Evolutionary conservation across 768 basidiomycete genomes (phyloP).

Genomic region (Russula earlei): DNA sequence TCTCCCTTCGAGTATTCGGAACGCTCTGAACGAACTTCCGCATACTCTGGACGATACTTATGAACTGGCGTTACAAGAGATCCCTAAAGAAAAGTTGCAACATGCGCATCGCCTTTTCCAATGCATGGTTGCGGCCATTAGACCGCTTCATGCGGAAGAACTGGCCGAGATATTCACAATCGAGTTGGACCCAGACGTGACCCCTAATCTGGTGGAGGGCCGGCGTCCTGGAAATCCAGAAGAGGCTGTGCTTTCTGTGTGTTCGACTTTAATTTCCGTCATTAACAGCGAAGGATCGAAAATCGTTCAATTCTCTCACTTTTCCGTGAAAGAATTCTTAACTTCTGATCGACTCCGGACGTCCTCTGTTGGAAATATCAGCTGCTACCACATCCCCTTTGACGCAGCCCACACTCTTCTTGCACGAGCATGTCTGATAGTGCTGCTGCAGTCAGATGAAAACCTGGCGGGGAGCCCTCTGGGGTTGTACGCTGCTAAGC

Average conservation of each 20-base stretch:
- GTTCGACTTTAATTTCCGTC: background rate
- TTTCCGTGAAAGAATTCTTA: background rate
- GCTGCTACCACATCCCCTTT: background rate
- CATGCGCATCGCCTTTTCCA: background rate
- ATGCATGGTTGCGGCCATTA: background rate
- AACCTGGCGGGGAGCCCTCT: background rate
- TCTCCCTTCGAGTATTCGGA: background rate
- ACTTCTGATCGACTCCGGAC: background rate
- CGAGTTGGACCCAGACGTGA: background rate
- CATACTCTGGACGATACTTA: background rate
- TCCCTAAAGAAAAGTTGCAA: background rate
- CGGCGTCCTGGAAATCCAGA: background rate
- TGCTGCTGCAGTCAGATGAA: background rate
- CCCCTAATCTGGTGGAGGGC: background rate
- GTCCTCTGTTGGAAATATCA: background rate
- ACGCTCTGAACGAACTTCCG: background rate
- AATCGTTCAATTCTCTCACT: background rate
- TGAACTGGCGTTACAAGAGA: background rate
- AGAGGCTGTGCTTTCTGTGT: background rate
- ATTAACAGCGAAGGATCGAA: background rate
- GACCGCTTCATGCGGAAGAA: background rate
- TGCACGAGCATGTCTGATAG: background rate
- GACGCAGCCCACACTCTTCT: background rate
- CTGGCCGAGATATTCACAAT: background rate
- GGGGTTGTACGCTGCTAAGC: background rate